Conservation (phyloP, 192 early-diverging fungal genomes). For the Backusella psychrophila region DNA sequence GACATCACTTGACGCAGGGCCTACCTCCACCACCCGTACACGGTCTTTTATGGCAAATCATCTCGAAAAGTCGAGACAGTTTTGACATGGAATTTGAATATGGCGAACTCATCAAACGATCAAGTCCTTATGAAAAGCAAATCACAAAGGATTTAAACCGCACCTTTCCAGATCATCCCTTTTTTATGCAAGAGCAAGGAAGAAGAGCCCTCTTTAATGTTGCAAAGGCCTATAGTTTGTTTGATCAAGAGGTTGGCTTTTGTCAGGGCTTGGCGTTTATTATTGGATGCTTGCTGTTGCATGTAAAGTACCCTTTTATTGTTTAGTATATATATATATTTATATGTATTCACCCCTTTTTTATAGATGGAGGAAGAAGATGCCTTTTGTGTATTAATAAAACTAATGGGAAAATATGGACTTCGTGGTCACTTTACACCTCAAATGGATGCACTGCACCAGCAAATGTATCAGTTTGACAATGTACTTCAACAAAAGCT, state of each 20-base stretch:
- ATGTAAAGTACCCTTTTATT: conserved; percentile 52
- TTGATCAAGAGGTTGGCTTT: conserved; percentile 94
- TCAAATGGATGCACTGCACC: conserved; percentile 84
- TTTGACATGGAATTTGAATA: conserved; percentile 73
- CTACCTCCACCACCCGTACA: conserved; percentile 78
- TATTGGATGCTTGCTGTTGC: conserved; percentile 85
- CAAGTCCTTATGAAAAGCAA: conserved; percentile 81
- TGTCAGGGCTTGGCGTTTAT: conserved; percentile 98
- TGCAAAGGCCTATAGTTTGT: conserved; percentile 88
- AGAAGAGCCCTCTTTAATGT: conserved; percentile 89
- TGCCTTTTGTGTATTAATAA: conserved; percentile 89
- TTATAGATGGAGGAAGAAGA: conserved; percentile 94
- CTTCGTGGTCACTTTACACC: conserved; percentile 92
- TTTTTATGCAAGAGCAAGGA: conserved; percentile 80
- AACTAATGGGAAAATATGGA: conserved; percentile 85
- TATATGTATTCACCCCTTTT: not conserved
- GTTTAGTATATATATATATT: not conserved
- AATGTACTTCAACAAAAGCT: conserved; percentile 77
- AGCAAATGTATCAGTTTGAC: conserved; percentile 91
- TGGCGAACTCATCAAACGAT: conserved; percentile 62
- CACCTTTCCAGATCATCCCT: conserved; percentile 86
- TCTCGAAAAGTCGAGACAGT: conserved; percentile 75
- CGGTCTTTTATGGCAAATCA: conserved; percentile 91
- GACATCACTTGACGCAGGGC: conserved; percentile 73
- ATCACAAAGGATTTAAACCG: conserved; percentile 87